A percentile compares a stretch with the other conserved stretches of the same genome.
These are phyloP conservation scores for Colletotrichum trifolii DNA, from an alignment of 2,329 filamentous ascomycete genomes.

Conservation along the genomic window DNA sequence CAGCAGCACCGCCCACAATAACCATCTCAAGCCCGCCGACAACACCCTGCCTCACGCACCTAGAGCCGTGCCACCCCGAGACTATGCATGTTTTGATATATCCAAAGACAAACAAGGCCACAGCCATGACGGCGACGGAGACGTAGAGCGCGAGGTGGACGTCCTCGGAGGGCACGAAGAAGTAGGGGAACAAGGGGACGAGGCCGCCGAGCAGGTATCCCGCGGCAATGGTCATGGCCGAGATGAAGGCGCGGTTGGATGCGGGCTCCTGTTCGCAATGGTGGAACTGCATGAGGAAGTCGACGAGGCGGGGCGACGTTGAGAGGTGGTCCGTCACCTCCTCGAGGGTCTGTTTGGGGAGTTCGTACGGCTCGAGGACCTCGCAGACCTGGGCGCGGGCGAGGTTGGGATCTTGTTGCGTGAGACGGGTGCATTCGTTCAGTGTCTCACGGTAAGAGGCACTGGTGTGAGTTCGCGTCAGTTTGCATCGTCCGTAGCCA, in stretches of 20 bases:
- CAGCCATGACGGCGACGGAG: constrained; percentile 69
- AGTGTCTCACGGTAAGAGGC: constrained; percentile 40
- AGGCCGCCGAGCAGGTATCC: constrained; percentile 78
- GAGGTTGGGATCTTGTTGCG: constrained; percentile 55
- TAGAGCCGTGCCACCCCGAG: constrained; percentile 35
- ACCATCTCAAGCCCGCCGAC: constrained; percentile 53
- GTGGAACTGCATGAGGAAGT: constrained; percentile 71
- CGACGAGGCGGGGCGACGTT: constrained; percentile 56
- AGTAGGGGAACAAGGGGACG: constrained; percentile 78
- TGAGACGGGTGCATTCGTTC: constrained; percentile 53
- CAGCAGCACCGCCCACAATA: constrained; percentile 50
- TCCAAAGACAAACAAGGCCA: constrained; percentile 72
- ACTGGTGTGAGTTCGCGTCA: constrained; percentile 1
- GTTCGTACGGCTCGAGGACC: constrained; percentile 61
- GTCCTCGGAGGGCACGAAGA: constrained; percentile 57
- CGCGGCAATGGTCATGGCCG: constrained; percentile 72
- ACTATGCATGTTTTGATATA: constrained; percentile 70
- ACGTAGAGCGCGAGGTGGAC: constrained; percentile 65
- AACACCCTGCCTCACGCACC: constrained; percentile 36
- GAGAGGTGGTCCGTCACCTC: constrained; percentile 36
- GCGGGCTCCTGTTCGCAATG: constrained; percentile 59
- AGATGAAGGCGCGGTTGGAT: constrained; percentile 60
- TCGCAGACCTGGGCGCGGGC: constrained; percentile 58
- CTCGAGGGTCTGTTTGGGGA: constrained; percentile 47
- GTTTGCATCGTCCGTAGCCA: too few species aligned